Evolutionary conservation across 768 basidiomycete genomes (phyloP), one percentile per base, ranked within the genome.

Genomic region (Russula earlei): DNA sequence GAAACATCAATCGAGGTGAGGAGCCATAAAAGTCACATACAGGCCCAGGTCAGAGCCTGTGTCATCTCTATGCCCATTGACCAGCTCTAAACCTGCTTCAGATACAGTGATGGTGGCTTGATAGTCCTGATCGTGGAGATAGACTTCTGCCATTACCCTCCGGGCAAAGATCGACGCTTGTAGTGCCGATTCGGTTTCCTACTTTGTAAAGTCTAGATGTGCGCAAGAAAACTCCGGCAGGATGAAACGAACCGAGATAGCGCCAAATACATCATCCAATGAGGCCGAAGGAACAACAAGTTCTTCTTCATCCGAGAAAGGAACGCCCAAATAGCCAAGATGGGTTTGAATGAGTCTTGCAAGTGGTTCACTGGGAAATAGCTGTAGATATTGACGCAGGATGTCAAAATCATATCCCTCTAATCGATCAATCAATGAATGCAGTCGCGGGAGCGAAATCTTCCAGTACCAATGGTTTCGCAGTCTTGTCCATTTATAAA

Each of bases 401-500:
- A 80, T 61, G 4, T 70, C 65, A 10, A 75, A 66, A 48, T 83
- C 82, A 68, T 90, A 90, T 11, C 72, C 78, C 61, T 75, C 91
- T 89, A 20, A 5, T 9, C 6, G 48, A 56, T 46, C 12, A 33
- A 33, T 58, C 37, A 58, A 48, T 27, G 53, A 22, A 55, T 34
- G 24, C 14, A 40, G 40, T 20, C 34, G 6, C n/a, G 24, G 22
- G 44, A 19, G 59, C 56, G n/a, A 59, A n/a, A 31, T 36, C n/a
- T 22, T 25, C 10, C 29, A 17, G 41, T 65, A 91, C 91, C 78
- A 8, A 89, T 73, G 5, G 75, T 74, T 25, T 80, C 81, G 37
- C 72, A 76, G 66, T 98, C 85, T 52, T 73, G 79, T 58, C 81
- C 77, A 64, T 98, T 91, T 42, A 97, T 73, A 58, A 77, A 82